phyloP scores from a whole-genome alignment of 495 filamentous ascomycete species.

The Xylaria curta region DNA sequence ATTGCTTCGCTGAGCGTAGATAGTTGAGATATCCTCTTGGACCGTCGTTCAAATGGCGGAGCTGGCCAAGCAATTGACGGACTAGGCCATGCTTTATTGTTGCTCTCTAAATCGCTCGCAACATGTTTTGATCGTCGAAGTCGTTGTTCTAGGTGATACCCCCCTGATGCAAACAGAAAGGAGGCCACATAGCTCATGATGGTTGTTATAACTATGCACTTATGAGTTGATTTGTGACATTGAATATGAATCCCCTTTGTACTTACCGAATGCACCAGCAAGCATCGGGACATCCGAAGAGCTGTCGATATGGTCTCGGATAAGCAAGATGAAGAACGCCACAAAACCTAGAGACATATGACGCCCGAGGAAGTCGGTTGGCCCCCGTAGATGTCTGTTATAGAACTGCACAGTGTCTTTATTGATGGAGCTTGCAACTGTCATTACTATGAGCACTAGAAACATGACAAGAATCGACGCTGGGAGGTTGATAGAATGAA shows the following conservation, averaged over 20 bases:
- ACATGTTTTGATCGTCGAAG: conserved; percentile 27
- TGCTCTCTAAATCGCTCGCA: conserved; percentile 31
- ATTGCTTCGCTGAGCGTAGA: conserved; percentile 32
- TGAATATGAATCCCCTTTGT: neutral
- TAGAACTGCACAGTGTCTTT: conserved; percentile 39
- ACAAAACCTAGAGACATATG: conserved; percentile 59
- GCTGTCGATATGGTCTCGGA: conserved; percentile 43
- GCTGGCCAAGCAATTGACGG: conserved; percentile 37
- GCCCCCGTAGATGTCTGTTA: conserved; percentile 39
- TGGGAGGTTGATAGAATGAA: conserved; percentile 36
- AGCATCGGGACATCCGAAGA: conserved; percentile 43
- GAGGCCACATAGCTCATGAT: conserved; percentile 31
- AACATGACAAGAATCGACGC: conserved; percentile 39
- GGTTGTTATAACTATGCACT: conserved; percentile 32
- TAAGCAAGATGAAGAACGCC: conserved; percentile 53
- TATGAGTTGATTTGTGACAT: conserved; percentile 5
- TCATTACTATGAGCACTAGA: conserved; percentile 30
- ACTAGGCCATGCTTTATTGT: conserved; percentile 36
- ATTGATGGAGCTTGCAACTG: conserved; percentile 31
- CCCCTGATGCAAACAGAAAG: conserved; percentile 28
- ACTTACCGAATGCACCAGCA: conserved; percentile 49
- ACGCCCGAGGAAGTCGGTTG: conserved; percentile 52
- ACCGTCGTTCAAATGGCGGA: conserved; percentile 20
- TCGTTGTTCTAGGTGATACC: conserved; percentile 33
- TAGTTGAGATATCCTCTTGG: conserved; percentile 25